Base-by-base conservation (phyloP, 306 rosid genomes). In the Oxytropis ochrocephala region DNA sequence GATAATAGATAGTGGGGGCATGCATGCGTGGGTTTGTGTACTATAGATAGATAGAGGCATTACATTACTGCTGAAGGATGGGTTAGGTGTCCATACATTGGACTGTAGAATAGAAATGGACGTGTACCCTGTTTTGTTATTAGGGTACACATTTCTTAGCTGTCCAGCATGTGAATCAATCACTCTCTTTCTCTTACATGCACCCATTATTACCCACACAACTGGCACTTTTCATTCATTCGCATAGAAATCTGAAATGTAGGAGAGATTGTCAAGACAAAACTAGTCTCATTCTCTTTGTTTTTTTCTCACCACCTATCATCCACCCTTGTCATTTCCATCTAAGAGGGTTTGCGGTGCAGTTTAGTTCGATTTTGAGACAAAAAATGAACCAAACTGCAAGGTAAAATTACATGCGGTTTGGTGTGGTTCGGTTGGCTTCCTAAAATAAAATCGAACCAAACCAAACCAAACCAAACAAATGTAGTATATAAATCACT, bases 91-190 rank as follows among this genome's bases (percentile, higher is more conserved):
- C 85, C 81, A 70, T 81, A 63, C 38, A 78, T n/a, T n/a, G n/a
- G n/a, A n/a, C 50, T 66, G 84, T 52, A 49, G 74, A 79, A 70
- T 79, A 62, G 84, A 77, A 79, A 76, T 76, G 82, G 92, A 88
- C 87, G 83, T 74, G 91, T 83, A 80, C 76, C 47, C 70, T 72
- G 84, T 80, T 82, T 70, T 79, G 91, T 80, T 53, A 38, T 80
- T 80, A 82, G 87, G 63, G 85, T 73, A 82, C 87, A 81, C 80
- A 58, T 80, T 76, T 96, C 88, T 79, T 87, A 41, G 96, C 96
- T 89, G 96, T 85, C 87, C 79, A 69, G 72, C 97, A 92, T 89
- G 96, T 92, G 97, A 84, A 53, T 59, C 47, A 27, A 17, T 17
- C 69, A 38, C 79, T 65, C 39, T 70, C 82, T 69, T 63, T 47